Base-by-base conservation (phyloP, 768 basidiomycete genomes). In the Cystoderma amianthinum region DNA sequence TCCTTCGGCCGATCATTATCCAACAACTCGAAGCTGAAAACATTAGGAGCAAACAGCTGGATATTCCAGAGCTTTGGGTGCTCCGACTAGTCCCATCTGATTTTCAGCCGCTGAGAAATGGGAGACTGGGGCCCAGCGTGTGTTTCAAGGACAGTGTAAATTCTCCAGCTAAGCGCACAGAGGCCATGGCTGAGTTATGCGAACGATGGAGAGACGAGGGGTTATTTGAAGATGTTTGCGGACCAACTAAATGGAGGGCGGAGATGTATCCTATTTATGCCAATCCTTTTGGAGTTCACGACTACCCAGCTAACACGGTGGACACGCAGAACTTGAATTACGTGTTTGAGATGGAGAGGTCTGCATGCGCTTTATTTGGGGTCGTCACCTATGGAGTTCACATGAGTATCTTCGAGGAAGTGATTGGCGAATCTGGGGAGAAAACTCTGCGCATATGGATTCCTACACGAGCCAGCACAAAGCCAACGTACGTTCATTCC, bases 311-410 rank as follows among this genome's bases (percentile, higher is more conserved):
- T 22, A 40, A 62, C 21, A 61, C 54, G 18, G 60, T 54, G 3
- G 58, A 58, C 24, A 59, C 55, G 12, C 55, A 60, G 25, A 45
- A 48, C 12, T 48, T 68, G 13, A 88, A 91, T 57, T 86, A 73
- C 44, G 88, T 77, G 16, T 96, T 98, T 59, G 76, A 81, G 57
- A 76, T 98, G 74, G 96, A 98, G 60, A 76, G 95, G 30, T 72
- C 88, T 1, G 92, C 91, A 2, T 91, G 88, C 57, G 76, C 85
- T 0, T 63, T 98, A 23, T 97, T 98, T 52, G 93, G 95, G 2
- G 60, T 94, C 5, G 73, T 89, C 39, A 96, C 94, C 0, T 93
- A 87, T 51, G 95, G 96, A 0, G 86, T 95, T 2, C 96, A 98
- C 59, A 77, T 94, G 80, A 87, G 78, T 15, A 76, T 82, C 39